These are phyloP conservation scores for Tuber umbilicatum DNA, from an alignment of 495 filamentous ascomycete species.

Conservation along the genomic window DNA sequence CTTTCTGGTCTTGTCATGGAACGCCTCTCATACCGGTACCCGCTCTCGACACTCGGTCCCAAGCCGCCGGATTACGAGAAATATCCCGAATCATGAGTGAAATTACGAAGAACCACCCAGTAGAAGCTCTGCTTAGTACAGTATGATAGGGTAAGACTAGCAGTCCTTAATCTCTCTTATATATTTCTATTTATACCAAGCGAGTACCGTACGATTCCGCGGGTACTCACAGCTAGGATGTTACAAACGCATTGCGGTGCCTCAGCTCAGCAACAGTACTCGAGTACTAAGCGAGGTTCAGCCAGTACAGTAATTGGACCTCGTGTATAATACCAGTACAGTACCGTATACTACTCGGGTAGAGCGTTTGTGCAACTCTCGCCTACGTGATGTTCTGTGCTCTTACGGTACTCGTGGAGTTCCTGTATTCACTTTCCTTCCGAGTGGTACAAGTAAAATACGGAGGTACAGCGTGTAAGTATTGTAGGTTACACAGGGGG, in stretches of 20 bases:
- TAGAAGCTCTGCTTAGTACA: not conserved
- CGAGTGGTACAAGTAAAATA: too few relatives aligned
- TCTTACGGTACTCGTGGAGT: too few relatives aligned
- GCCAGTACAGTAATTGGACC: too few relatives aligned
- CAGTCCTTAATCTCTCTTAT: not conserved
- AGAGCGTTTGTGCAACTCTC: not conserved
- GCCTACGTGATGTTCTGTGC: not conserved
- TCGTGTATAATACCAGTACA: too few relatives aligned
- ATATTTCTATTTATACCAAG: not conserved
- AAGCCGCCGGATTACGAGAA: not conserved
- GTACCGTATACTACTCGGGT: too few relatives aligned
- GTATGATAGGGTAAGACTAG: not conserved
- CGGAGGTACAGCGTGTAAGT: too few relatives aligned
- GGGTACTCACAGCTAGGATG: too few relatives aligned
- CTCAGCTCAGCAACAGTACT: not conserved
- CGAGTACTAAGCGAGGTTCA: not conserved
- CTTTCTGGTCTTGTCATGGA: not conserved
- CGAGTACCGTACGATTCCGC: not conserved
- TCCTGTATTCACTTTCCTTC: not conserved
- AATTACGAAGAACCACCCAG: not conserved
- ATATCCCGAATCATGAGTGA: not conserved
- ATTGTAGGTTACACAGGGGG: too few relatives aligned
- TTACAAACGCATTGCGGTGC: too few relatives aligned
- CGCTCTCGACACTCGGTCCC: not conserved
- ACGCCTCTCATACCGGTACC: not conserved